These are phyloP conservation scores for Cladosporium halotolerans DNA, from an alignment of 2,329 filamentous ascomycete genomes.

Conservation along the genomic window DNA sequence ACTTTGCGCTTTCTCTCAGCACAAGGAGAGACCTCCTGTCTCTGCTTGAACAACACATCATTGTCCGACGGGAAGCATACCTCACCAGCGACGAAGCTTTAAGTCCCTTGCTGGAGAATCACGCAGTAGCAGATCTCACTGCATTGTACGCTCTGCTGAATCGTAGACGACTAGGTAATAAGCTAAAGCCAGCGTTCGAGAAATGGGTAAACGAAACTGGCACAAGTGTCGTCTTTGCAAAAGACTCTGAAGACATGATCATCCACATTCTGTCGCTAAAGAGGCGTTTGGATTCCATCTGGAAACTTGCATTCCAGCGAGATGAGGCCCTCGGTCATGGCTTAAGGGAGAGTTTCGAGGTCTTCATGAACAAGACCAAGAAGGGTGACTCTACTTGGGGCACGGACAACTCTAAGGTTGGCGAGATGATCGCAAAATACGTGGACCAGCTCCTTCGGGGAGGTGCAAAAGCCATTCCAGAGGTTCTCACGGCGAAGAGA, in stretches of 20 bases:
- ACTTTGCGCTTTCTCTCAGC: constrained; percentile 73
- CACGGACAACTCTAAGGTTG: constrained; percentile 85
- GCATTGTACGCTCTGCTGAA: constrained; percentile 72
- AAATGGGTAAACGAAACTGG: constrained; percentile 73
- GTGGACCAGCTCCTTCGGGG: constrained; percentile 84
- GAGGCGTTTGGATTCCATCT: constrained; percentile 67
- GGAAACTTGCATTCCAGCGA: constrained; percentile 67
- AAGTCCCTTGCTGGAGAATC: constrained; percentile 64
- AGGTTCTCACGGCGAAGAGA: constrained; percentile 49
- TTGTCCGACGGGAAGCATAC: constrained; percentile 57
- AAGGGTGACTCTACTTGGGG: constrained; percentile 65
- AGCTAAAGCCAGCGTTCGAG: constrained; percentile 67
- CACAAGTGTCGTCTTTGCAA: constrained; percentile 67
- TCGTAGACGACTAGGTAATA: constrained; percentile 62
- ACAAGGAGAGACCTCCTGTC: constrained; percentile 73
- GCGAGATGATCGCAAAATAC: constrained; percentile 98
- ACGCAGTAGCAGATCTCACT: constrained; percentile 64
- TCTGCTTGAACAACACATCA: constrained; percentile 64
- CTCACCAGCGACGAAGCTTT: constrained; percentile 49
- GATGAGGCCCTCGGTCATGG: constrained; percentile 72
- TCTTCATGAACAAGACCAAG: constrained; percentile 84
- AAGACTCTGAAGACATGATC: constrained; percentile 79
- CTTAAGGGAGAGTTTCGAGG: constrained; percentile 77
- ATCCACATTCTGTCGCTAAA: constrained; percentile 75
- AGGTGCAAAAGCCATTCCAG: constrained; percentile 75